These are phyloP conservation scores for Royoungia palumana DNA, from an alignment of 768 basidiomycete genomes.

Conservation along the genomic window DNA sequence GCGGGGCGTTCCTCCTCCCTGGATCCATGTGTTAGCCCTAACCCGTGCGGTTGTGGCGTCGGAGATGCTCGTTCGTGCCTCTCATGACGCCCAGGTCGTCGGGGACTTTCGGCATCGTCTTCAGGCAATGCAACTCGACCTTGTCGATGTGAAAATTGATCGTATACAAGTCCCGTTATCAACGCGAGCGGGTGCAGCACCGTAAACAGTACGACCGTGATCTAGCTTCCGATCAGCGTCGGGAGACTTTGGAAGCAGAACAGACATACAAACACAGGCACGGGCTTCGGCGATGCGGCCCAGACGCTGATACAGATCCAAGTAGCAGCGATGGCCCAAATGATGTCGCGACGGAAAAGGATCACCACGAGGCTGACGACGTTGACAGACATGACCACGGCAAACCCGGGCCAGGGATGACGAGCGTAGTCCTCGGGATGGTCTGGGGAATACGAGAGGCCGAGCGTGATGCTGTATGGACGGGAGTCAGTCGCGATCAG, in stretches of 20 bases:
- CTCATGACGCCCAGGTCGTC: neutral
- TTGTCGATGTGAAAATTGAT: conserved; percentile 12
- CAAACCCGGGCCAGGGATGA: conserved; percentile 73
- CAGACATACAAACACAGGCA: conserved; percentile 56
- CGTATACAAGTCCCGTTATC: conserved; percentile 44
- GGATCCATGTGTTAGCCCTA: neutral
- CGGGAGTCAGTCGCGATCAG: neutral
- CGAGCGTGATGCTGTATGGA: conserved; percentile 59
- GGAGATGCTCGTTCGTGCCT: conserved; percentile 7
- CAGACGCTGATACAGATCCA: conserved; percentile 73
- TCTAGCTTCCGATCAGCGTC: conserved; percentile 34
- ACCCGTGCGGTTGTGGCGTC: neutral
- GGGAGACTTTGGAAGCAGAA: neutral
- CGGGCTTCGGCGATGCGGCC: conserved; percentile 57
- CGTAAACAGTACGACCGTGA: conserved; percentile 61
- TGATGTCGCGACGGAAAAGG: conserved; percentile 57
- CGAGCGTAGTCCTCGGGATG: conserved; percentile 52
- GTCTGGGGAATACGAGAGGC: conserved; percentile 52
- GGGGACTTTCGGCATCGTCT: conserved; percentile 30
- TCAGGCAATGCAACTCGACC: conserved; percentile 44
- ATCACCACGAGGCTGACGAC: conserved; percentile 53
- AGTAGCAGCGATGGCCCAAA: conserved; percentile 71
- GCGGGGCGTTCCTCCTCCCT: conserved; percentile 3
- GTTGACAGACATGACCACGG: conserved; percentile 64
- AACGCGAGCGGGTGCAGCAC: conserved; percentile 62